Percentiles rank a stretch among this genome's conserved stretches.
phyloP scores from a whole-genome alignment of 2,329 filamentous ascomycete species.

The Byssochlamys sp. region DNA sequence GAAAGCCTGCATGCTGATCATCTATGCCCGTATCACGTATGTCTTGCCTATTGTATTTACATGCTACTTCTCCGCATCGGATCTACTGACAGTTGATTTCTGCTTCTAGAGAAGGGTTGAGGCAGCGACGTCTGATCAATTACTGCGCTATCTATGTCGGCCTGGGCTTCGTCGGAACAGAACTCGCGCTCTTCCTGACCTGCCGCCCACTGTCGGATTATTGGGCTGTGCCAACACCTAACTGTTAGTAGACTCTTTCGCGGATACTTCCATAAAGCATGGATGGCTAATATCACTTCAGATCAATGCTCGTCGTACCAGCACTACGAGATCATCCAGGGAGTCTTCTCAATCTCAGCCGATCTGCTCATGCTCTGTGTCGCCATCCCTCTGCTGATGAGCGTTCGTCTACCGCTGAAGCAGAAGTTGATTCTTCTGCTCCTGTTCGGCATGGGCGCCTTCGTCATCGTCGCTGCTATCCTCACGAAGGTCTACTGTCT shows the following conservation, averaged over 20 bases:
- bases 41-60: slow-evolving; percentile 1
- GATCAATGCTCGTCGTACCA: slow-evolving; percentile 37
- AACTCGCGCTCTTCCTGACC: slow-evolving; percentile 43
- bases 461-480: slow-evolving; percentile 41
- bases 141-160: slow-evolving; percentile 35
- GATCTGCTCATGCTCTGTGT: slow-evolving; percentile 36
- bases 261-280: not conserved
- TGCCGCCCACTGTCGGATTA: slow-evolving; percentile 43
- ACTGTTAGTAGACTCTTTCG: slow-evolving; percentile 16
- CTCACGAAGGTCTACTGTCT: slow-evolving; percentile 42
- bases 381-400: slow-evolving; percentile 34
- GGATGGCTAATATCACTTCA: slow-evolving; percentile 2
- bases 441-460: slow-evolving; percentile 38
- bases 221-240: slow-evolving; percentile 40
- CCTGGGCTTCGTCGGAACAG: slow-evolving; percentile 39
- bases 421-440: slow-evolving; percentile 35
- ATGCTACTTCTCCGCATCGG: not conserved
- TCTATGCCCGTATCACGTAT: slow-evolving; percentile 44
- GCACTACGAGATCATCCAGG: slow-evolving; percentile 38
- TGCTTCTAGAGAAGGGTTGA: slow-evolving; percentile 20
- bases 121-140: slow-evolving; percentile 27
- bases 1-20: slow-evolving; percentile 46
- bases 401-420: slow-evolving; percentile 31
- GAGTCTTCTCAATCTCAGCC: slow-evolving; percentile 37
- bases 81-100: not conserved